phyloP scores from a whole-genome alignment of 768 basidiomycete genomes.

The Vararia minispora region DNA sequence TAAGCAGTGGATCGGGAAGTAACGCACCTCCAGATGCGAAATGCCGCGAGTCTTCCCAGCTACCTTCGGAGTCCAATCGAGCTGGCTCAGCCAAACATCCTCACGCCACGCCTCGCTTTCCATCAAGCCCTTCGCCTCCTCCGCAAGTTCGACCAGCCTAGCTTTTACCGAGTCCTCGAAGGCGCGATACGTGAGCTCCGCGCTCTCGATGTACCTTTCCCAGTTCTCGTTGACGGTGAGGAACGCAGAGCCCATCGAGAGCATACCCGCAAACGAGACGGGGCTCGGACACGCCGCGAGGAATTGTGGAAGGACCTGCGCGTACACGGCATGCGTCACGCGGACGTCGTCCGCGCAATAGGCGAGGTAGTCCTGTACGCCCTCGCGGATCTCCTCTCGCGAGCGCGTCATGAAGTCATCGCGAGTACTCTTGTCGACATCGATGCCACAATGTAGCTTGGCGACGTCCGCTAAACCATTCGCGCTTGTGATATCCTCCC shows the following conservation, averaged over 20 bases:
- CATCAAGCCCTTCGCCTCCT: conserved; percentile 39
- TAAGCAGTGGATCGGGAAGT: too few relatives aligned
- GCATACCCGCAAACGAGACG: conserved; percentile 82
- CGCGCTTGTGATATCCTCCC: conserved; percentile 89
- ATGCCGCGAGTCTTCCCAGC: conserved; percentile 61
- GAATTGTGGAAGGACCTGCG: conserved; percentile 70
- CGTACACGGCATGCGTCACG: conserved; percentile 75
- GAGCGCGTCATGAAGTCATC: conserved; percentile 64
- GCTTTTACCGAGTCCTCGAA: conserved; percentile 52
- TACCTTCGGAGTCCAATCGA: conserved; percentile 92
- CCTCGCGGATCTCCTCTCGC: conserved; percentile 50
- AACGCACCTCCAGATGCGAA: conserved; percentile 22
- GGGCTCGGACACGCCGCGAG: conserved; percentile 80
- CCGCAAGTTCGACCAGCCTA: conserved; percentile 59
- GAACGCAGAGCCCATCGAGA: conserved; percentile 88
- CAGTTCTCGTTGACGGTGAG: conserved; percentile 85
- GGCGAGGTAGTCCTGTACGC: conserved; percentile 60
- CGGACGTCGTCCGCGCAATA: conserved; percentile 85
- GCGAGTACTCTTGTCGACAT: conserved; percentile 67
- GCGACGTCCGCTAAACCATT: conserved; percentile 93
- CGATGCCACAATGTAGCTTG: conserved; percentile 74
- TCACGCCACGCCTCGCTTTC: conserved; percentile 45
- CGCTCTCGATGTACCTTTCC: conserved; percentile 70
- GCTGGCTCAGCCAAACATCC: conserved; percentile 78
- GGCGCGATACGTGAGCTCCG: conserved; percentile 66